Evolutionary conservation across 345 rosid species (phyloP), one percentile per base, ranked within the genome.

Genomic region (Gossypioides kirkii): DNA sequence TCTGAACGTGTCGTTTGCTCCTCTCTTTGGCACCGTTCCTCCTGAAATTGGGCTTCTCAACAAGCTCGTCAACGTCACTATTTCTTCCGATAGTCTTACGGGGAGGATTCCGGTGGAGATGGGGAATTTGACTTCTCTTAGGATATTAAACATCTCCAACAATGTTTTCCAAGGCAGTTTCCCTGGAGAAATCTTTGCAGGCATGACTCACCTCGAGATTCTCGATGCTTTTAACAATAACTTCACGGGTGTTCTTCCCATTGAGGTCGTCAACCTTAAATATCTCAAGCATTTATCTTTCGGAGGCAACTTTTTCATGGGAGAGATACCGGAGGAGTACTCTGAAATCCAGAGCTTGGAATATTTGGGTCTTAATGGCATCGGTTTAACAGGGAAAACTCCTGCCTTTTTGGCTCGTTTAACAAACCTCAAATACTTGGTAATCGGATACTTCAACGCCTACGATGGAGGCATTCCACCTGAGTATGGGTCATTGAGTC

Each of bases 271-370:
- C 0, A 64, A 50, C 45, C 77, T 94, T n/a, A 85, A 77, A 78
- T 84, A 86, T 52, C 88, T 92, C 0, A 87, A 77, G 81, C 79
- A 83, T 55, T 86, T 92, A 26, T 72, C 55, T 63, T 79, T 92
- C 2, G 97, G 89, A 4, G 98, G 98, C 3, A 94, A 94, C 78
- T 92, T 58, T 79, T 89, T 94, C 83, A 70, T 65, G 28, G 97
- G 98, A 10, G 80, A 74, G 69, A 88, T 92, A 50, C 98, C 97
- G 1, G 88, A 88, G 75, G 80, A 81, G 10, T 94, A 87, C 73
- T 84, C 93, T 10, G 91, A 89, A 54, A 84, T 92, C 23, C 74
- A 76, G 69, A 89, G 84, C 80, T 82, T 94, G 80, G 95, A 89
- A 74, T 88, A 52, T 67, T 78, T 94, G 1, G 97, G 93, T 8